A percentile compares a stretch with the other conserved stretches of the same genome.
These are phyloP conservation scores for Marasmius tenuissimus DNA, from an alignment of 1,284 basidiomycete genomes.

Conservation along the genomic window DNA sequence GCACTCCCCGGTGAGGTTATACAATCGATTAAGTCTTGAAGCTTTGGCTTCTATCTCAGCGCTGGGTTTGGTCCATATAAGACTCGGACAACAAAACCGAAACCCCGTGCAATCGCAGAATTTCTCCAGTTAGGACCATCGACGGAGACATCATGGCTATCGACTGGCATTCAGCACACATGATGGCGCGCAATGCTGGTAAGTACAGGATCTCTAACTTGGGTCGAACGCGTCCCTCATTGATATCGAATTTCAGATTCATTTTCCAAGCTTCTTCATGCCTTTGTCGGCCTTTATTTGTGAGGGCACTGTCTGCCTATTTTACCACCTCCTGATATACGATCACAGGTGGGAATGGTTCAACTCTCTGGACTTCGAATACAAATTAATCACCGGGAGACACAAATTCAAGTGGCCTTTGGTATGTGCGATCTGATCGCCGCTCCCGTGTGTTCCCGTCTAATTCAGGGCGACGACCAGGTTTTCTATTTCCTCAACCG, in stretches of 20 bases:
- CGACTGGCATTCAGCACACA: constrained; percentile 56
- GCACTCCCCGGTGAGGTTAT: too few species aligned
- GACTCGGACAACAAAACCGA: too few species aligned
- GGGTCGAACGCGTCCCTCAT: not conserved
- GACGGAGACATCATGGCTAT: not conserved
- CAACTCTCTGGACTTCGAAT: constrained; percentile 66
- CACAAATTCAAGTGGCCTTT: constrained; percentile 63
- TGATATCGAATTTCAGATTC: constrained; percentile 36
- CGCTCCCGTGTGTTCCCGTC: not conserved
- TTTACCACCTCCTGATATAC: not conserved
- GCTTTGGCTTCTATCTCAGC: too few species aligned
- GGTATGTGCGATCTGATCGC: constrained; percentile 31
- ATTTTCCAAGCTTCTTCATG: constrained; percentile 67
- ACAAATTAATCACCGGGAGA: constrained; percentile 57
- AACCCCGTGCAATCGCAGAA: too few species aligned
- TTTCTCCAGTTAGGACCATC: too few species aligned
- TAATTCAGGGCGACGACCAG: constrained; percentile 32
- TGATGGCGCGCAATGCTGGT: constrained; percentile 53
- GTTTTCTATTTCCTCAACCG: constrained; percentile 73
- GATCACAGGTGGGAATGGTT: constrained; percentile 57
- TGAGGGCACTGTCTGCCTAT: constrained; percentile 20
- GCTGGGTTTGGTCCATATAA: too few species aligned
- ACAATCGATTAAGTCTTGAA: too few species aligned
- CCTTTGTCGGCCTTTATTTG: constrained; percentile 67
- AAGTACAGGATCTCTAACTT: constrained; percentile 13